Conservation (phyloP, 176 grass and related monocot species). For the Tuctoria greenei region DNA sequence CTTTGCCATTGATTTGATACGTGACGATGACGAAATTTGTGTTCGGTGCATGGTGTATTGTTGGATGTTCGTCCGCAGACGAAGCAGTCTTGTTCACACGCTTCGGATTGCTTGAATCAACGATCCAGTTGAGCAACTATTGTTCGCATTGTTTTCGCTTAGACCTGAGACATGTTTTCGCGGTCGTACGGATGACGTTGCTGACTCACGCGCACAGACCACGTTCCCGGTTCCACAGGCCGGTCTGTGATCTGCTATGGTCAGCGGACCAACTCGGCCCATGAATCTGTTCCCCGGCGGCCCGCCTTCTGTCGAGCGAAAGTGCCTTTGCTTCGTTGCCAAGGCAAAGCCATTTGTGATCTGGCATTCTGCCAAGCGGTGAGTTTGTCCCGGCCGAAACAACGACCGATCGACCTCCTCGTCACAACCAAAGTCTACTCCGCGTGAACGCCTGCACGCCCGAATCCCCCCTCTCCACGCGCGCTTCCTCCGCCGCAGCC, state of each 20-base stretch:
- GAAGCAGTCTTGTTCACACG: background rate
- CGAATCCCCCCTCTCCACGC: background rate
- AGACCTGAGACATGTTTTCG: too few species aligned
- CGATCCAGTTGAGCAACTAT: too few species aligned
- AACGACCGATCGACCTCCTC: background rate
- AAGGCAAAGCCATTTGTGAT: too few species aligned
- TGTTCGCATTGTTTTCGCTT: too few species aligned
- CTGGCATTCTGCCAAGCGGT: too few species aligned
- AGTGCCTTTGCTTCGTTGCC: background rate
- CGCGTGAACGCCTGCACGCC: slow-evolving; percentile 27
- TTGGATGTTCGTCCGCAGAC: background rate
- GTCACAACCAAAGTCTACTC: slow-evolving; percentile 24
- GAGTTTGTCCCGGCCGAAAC: slow-evolving; percentile 12
- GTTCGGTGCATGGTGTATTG: too few species aligned
- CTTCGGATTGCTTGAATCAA: background rate
- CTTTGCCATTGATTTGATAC: background rate
- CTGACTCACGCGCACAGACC: too few species aligned
- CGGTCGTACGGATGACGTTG: too few species aligned
- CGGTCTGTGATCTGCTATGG: too few species aligned
- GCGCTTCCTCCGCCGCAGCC: slow-evolving; percentile 19
- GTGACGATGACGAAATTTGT: too few species aligned
- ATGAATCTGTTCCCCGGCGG: background rate
- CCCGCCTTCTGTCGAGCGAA: background rate
- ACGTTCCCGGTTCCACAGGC: too few species aligned
- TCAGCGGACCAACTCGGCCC: background rate